Conservation (phyloP, 1,284 basidiomycete genomes). For the Apiotrichum sp. region DNA sequence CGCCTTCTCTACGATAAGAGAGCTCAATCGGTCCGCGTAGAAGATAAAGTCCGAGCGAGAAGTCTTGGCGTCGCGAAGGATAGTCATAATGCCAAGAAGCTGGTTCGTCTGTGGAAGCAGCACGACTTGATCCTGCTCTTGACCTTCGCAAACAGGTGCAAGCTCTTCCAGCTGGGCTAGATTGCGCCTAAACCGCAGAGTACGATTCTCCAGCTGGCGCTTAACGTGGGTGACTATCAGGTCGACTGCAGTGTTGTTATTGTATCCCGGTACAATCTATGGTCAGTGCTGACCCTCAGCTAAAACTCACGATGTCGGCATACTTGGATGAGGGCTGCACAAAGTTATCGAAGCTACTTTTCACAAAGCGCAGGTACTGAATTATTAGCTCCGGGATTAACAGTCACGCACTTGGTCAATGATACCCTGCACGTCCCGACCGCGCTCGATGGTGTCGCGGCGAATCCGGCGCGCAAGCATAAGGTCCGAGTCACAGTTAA, state of each 20-base stretch:
- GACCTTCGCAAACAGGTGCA: constrained; percentile 16
- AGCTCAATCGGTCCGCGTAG: constrained; percentile 67
- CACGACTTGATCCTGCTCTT: constrained; percentile 39
- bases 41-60: constrained; percentile 68
- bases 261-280: constrained; percentile 83
- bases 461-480: constrained; percentile 92
- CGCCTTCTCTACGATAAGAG: constrained; percentile 76
- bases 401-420: constrained; percentile 61
- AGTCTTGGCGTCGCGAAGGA: constrained; percentile 66
- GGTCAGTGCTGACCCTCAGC: neutral
- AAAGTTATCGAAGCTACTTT: constrained; percentile 89
- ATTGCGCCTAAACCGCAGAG: constrained; percentile 65
- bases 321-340: constrained; percentile 80
- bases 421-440: constrained; percentile 75
- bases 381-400: no score
- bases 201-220: constrained; percentile 71
- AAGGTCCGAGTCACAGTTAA: constrained; percentile 80
- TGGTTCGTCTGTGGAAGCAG: constrained; percentile 77
- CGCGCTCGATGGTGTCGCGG: constrained; percentile 81
- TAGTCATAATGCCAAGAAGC: constrained; percentile 77
- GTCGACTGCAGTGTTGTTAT: constrained; percentile 79
- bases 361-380: constrained; percentile 74
- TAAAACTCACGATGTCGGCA: constrained; percentile 70
- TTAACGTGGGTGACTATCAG: constrained; percentile 87
- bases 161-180: constrained; percentile 46